Base-by-base conservation (phyloP, 495 filamentous ascomycete species). In the Halenospora varia region DNA sequence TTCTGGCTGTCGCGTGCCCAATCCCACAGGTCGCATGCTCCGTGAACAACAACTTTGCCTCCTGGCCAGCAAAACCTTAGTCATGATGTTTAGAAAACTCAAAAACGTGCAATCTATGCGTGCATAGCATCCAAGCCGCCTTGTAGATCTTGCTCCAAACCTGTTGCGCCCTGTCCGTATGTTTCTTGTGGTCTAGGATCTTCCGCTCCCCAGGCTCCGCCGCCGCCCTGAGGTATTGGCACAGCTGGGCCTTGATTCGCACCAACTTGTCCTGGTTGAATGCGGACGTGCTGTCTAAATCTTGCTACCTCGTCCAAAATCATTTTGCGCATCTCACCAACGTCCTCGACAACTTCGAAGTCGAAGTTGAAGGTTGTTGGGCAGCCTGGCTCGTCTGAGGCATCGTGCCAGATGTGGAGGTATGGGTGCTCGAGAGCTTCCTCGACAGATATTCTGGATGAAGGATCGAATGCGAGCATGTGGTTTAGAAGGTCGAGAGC, bases 381-480 rank as follows among this genome's bases (percentile, higher is more conserved):
- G 75, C 93, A 97, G 56, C 83, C 80, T 2, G 95, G 94, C 79
- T 98, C 94, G 72, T 97, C 95, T 11, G 86, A 89, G 19, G 92
- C 91, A 63, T 98, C 94, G 74, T 98, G 94, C 94, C 94, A 98
- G 78, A 97, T 97, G 65, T 89, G 79, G 59, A 98, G 80, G 76
- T 98, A 98, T 9, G 88, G 88, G 75, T 98, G 94, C 75, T 97
- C 92, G 49, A 98, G 81, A 10, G 94, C 94, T 65, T 89, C 82
- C 71, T 97, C 94, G 57, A 97, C 94, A 25, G 87, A 87, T 75
- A 98, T 89, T 65, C 94, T 89, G 23, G 84, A 85, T 15, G 88
- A 88, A 0, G 94, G 94, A 69, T 98, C 95, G 70, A 98, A 98
- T 13, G 95, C 91, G 2, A 98, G 82, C 95, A 98, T 97, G 62